Evolutionary conservation across 345 rosid species (phyloP), one percentile per base, ranked within the genome.

Genomic region (Populus davidiana): DNA sequence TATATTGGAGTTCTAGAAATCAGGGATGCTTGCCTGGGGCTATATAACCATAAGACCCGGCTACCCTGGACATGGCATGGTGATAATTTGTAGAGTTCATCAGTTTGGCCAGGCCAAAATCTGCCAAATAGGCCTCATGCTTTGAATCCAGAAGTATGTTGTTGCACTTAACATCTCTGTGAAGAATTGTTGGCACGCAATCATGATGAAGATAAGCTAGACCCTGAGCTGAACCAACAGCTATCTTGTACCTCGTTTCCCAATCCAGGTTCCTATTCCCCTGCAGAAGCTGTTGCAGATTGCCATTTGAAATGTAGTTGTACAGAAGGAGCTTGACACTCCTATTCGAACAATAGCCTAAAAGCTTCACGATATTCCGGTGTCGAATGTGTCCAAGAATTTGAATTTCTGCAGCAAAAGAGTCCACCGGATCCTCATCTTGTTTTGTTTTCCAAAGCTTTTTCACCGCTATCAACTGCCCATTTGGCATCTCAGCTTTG

Each of bases 171-270:
- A 95, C 96, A 78, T 95, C 99, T 78, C 98, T 87, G 73, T 95
- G 99, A 20, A 95, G 87, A 77, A 95, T 91, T n/a, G 91, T 82
- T 0, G 99, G 99, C 75, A 86, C 90, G 39, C 99, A 95, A 70
- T 95, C 99, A 50, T 92, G 99, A 71, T 95, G 97, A 74, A 95
- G 96, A 81, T 93, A 95, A 79, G 98, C 93, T 1, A 95, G 86
- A 69, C 97, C 98, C 43, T 94, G 98, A 63, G 99, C 99, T 38
- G 98, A 75, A 38, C 98, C 98, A 6, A 93, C 87, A 0, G 97
- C 98, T 39, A 95, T 93, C 81, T 91, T 95, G 86, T 95, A 95
- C 80, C 98, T 84, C 3, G 89, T 92, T 82, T 92, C 97, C 98
- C 99, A 95, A 67, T 91, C 98, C 84, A 93, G 84, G 79, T 86